Conservation (phyloP, 257 asterid species). For the Rubia yunnanensis region DNA sequence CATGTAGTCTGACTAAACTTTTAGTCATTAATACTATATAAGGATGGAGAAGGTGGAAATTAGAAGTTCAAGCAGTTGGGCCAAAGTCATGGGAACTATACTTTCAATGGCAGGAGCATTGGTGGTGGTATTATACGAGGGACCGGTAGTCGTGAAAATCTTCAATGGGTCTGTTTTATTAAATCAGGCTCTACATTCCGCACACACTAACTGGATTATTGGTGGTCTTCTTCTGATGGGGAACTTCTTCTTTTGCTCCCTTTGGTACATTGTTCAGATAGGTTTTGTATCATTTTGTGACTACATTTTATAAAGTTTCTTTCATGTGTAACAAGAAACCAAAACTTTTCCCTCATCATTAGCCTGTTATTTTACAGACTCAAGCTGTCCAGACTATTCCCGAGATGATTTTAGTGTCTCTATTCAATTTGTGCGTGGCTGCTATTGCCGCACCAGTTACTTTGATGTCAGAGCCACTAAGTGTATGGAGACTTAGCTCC, state of each 20-base stretch:
- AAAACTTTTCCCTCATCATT: not conserved
- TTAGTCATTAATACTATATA: not conserved
- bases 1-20: not conserved
- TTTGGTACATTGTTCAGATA: conserved; percentile 85
- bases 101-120: conserved; percentile 84
- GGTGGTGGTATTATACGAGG: conserved; percentile 59
- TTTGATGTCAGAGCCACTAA: conserved; percentile 32
- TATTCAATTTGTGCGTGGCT: conserved; percentile 67
- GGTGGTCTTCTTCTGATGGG: conserved; percentile 63
- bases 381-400: conserved; percentile 61
- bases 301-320: not conserved
- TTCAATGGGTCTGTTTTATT: conserved; percentile 10
- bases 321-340: not conserved
- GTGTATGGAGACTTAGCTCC: conserved; percentile 49
- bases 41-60: conserved; percentile 77
- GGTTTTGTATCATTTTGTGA: not conserved
- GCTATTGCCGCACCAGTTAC: conserved; percentile 52
- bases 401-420: conserved; percentile 39
- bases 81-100: conserved; percentile 63
- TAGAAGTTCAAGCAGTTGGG: conserved; percentile 50
- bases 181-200: conserved; percentile 15
- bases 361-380: conserved; percentile 27
- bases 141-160: conserved; percentile 37
- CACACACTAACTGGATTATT: conserved; percentile 56
- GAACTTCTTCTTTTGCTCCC: conserved; percentile 57